Percentiles rank a stretch among this genome's conserved stretches.
phyloP scores from a whole-genome alignment of 768 basidiomycete genomes.

The Serendipita sp. region DNA sequence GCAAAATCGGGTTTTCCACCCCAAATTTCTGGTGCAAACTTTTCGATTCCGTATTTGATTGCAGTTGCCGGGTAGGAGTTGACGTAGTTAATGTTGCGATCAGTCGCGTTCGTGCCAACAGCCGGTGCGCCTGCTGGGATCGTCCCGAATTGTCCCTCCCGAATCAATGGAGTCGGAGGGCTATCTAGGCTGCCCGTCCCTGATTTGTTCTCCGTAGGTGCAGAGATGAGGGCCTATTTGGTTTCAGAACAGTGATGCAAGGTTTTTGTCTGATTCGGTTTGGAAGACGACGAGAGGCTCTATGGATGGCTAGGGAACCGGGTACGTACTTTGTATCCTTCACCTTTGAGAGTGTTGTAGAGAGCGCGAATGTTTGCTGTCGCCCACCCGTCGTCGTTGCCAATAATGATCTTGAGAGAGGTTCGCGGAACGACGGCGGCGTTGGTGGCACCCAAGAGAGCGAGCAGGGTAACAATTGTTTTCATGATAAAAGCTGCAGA shows the following conservation, averaged over 20 bases:
- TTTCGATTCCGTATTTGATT: conserved; percentile 30
- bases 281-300: conserved; percentile 71
- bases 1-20: conserved; percentile 23
- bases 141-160: conserved; percentile 25
- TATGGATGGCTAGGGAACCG: no score
- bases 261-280: conserved; percentile 55
- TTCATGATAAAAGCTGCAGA: neutral
- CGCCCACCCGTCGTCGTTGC: conserved; percentile 31
- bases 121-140: conserved; percentile 30
- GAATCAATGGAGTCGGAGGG: conserved; percentile 19
- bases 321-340: no score
- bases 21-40: conserved; percentile 29
- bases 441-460: conserved; percentile 9
- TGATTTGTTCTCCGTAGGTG: conserved; percentile 31
- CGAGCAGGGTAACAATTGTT: neutral
- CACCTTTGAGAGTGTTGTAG: conserved; percentile 24
- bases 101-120: conserved; percentile 24
- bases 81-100: conserved; percentile 28
- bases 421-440: neutral
- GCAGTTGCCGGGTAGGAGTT: conserved; percentile 30
- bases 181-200: conserved; percentile 30
- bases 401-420: conserved; percentile 18
- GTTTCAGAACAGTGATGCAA: no score
- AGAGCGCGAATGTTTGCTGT: conserved; percentile 31
- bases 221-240: conserved; percentile 27